Percentiles rank a stretch among this genome's conserved stretches.
Conservation (phyloP, 164 flowering plant species). For the grape (Vitis vinifera) region ASM3070453v1 NC_081810.1:20801001-20801500, state of each 20-base stretch:
- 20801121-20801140: conserved; percentile 80
- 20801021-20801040: conserved; percentile 93
- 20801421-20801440: background rate
- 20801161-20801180: background rate
- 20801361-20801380: background rate
- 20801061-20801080: conserved; percentile 93
- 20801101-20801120: conserved; percentile 98
- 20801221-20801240: too few relatives aligned
- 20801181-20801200: conserved; percentile 1
- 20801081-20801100: conserved; percentile 96
- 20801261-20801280: too few relatives aligned
- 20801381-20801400: background rate
- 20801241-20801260: too few relatives aligned
- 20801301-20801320: too few relatives aligned
- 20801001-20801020: conserved; percentile 88
- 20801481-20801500: conserved; percentile 50
- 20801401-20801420: too few relatives aligned
- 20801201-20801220: background rate
- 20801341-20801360: too few relatives aligned
- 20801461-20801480: conserved; percentile 2
- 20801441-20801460: background rate
- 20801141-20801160: background rate
- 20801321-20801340: too few relatives aligned
- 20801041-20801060: conserved; percentile 99
- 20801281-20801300: too few relatives aligned